Conservation (phyloP, 2,329 filamentous ascomycete genomes). For the Epichloe baconii region DNA sequence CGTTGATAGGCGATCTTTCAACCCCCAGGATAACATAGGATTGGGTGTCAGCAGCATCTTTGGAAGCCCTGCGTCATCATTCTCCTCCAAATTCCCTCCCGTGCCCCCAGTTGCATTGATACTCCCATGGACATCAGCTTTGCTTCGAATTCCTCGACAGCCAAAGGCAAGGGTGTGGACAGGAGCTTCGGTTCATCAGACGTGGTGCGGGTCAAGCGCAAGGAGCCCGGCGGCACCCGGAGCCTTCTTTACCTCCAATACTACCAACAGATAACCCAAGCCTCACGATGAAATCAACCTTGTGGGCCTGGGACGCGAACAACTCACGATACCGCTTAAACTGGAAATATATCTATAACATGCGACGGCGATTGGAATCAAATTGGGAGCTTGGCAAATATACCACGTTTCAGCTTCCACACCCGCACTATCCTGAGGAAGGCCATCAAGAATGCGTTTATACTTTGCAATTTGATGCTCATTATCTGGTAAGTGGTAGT, state of each 20-base stretch:
- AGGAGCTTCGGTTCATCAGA: conserved; percentile 17
- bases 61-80: conserved; percentile 20
- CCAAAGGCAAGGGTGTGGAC: conserved; percentile 18
- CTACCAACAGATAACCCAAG: conserved; percentile 16
- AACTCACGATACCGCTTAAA: conserved; percentile 54
- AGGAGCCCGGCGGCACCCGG: conserved; percentile 22
- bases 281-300: conserved; percentile 28
- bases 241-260: conserved; percentile 18
- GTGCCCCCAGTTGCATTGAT: conserved; percentile 14
- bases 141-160: conserved; percentile 1
- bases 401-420: conserved; percentile 80
- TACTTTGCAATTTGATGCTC: conserved; percentile 75
- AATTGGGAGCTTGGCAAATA: conserved; percentile 83
- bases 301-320: conserved; percentile 37
- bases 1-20: conserved; percentile 16
- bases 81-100: conserved; percentile 15
- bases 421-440: conserved; percentile 66
- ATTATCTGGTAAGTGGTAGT: conserved; percentile 86
- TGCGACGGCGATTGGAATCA: conserved; percentile 69
- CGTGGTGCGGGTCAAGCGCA: conserved; percentile 20
- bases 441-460: conserved; percentile 91
- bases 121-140: conserved; percentile 16
- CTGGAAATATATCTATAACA: conserved; percentile 88
- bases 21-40: conserved; percentile 10
- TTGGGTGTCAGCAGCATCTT: conserved; percentile 19